phyloP scores from a whole-genome alignment of 805 yeast species.

The Suhomyces emberorum region DNA sequence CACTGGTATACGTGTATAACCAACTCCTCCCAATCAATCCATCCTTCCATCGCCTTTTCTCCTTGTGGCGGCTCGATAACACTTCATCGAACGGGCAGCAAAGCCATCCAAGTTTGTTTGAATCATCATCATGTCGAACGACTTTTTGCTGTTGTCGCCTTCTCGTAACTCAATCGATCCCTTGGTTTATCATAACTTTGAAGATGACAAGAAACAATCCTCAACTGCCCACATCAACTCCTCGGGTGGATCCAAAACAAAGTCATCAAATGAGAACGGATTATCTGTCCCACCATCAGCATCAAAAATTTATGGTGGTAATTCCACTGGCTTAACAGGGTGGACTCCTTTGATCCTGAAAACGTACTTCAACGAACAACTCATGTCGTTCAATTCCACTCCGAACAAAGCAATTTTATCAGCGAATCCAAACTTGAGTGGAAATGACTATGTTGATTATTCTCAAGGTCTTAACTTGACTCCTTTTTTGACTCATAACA shows the following conservation, averaged over 20 bases:
- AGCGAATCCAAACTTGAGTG: conserved; percentile 8
- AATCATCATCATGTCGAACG: conserved; percentile 27
- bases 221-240: background rate
- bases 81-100: too few relatives aligned
- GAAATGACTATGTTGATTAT: conserved; percentile 23
- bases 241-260: background rate
- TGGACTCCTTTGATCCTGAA: conserved; percentile 45
- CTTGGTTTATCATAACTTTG: conserved; percentile 21
- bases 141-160: conserved; percentile 35
- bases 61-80: too few relatives aligned
- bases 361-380: conserved; percentile 33
- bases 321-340: conserved; percentile 22
- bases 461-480: conserved; percentile 38
- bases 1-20: too few relatives aligned
- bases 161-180: conserved; percentile 33
- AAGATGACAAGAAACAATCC: background rate
- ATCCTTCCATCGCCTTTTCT: too few relatives aligned
- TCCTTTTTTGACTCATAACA: conserved; percentile 38
- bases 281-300: conserved; percentile 18
- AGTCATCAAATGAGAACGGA: background rate
- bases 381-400: conserved; percentile 33
- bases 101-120: too few relatives aligned
- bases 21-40: too few relatives aligned
- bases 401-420: conserved; percentile 30
- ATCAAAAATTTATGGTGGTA: conserved; percentile 15